phyloP scores from a whole-genome alignment of 2,329 filamentous ascomycete species.

The Ilyonectria mors-panacis region DNA sequence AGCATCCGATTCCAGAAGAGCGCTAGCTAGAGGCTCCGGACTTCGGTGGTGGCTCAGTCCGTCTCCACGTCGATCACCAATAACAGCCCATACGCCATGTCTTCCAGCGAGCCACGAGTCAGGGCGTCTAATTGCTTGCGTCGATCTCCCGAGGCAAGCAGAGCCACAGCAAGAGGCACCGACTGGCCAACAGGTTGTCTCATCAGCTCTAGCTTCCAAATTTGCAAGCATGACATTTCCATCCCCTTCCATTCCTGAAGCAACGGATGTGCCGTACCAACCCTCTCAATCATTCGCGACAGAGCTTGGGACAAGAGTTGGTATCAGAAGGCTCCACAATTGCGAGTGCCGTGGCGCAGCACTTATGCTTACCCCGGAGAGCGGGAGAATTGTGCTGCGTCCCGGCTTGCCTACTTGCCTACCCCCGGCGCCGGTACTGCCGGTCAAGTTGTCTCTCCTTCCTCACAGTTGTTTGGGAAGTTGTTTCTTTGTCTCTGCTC shows the following conservation, averaged over 20 bases:
- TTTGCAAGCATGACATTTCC: slow-evolving; percentile 1
- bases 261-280: slow-evolving; percentile 6
- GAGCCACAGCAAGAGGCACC: slow-evolving; percentile 14
- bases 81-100: slow-evolving; percentile 12
- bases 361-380: slow-evolving; percentile 12
- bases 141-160: slow-evolving; percentile 46
- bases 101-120: slow-evolving; percentile 40
- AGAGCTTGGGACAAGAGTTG: slow-evolving; percentile 9
- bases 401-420: not conserved
- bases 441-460: not conserved
- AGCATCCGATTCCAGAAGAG: slow-evolving; percentile 32
- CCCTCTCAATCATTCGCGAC: slow-evolving; percentile 7
- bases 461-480: not conserved
- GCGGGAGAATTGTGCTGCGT: not conserved
- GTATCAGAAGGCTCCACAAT: not conserved
- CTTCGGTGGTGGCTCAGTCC: slow-evolving; percentile 27
- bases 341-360: slow-evolving; percentile 4
- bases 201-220: not conserved
- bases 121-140: slow-evolving; percentile 39
- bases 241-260: slow-evolving; percentile 5
- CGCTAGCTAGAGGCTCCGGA: slow-evolving; percentile 24
- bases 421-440: not conserved
- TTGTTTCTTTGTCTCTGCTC: slow-evolving; percentile 21
- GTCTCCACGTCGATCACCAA: slow-evolving; percentile 32
- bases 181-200: slow-evolving; percentile 17